Evolutionary conservation across 345 rosid species (phyloP), one percentile per base, ranked within the genome.

Genomic region (Brassica juncea): DNA sequence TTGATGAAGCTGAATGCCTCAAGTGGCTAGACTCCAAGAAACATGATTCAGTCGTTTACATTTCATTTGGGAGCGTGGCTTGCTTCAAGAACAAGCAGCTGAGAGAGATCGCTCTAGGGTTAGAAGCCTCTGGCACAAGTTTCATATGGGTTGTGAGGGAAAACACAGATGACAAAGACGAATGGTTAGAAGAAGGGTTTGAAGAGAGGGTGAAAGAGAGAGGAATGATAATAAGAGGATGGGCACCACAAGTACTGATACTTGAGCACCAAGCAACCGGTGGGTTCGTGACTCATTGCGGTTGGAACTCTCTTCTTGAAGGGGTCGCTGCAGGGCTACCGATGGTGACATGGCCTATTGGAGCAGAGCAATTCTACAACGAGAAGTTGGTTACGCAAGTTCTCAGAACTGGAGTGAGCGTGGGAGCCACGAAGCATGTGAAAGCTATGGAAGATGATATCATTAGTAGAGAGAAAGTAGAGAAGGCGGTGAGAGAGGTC

Each of bases 11-110:
- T 11, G 74, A 80, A 19, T 85, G 87, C 69, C 54, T 87, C 16
- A 70, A 68, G 42, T 89, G 91, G 91, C 90, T 89, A 1, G 85
- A 87, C 76, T 79, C 79, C 8, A 89, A 88, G 83, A 28, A 82
- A 69, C 81, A 74, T 25, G 71, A 68, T 37, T 89, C 90, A 2
- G 92, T 88, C 31, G 66, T 89, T 19, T 89, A 87, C 78, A 42
- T 89, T 11, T 87, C 89, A 25, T 88, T 87, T 39, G 92, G 92
- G 30, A 88, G 84, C 12, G 10, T 79, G 14, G 77, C 82, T 6
- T 71, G 55, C 44, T 78, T 87, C 49, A 77, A 34, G 47, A 69
- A 74, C n/a, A 70, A 73, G 44, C 79, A 80, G 58, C 66, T 80
- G 4, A 9, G 49, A 1, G 82, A 79, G 78, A 79, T 79, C 32